Conservation (phyloP, 176 grass and related monocot genomes). For the Metroxylon sagu region DNA sequence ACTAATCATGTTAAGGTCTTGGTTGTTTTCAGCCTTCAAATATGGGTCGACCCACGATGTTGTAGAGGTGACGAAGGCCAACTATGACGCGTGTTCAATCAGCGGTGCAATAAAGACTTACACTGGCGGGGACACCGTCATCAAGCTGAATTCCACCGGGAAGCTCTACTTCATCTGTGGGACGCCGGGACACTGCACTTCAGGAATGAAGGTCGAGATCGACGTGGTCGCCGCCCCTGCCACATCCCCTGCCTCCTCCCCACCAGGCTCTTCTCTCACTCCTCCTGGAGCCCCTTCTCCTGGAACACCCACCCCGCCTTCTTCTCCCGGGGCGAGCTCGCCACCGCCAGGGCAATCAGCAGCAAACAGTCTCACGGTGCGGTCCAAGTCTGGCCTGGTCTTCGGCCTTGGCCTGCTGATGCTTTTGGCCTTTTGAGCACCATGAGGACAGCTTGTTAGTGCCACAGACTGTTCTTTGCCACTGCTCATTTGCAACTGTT, state of each 20-base stretch:
- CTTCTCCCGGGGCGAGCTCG: not conserved
- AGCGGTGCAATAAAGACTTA: slow-evolving; percentile 32
- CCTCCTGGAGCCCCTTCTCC: not conserved
- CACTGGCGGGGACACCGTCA: slow-evolving; percentile 46
- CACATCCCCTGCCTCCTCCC: not conserved
- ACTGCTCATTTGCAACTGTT: too few species aligned
- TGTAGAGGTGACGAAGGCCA: slow-evolving; percentile 47
- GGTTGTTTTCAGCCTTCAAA: slow-evolving; percentile 35
- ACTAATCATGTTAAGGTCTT: not conserved
- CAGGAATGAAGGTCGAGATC: slow-evolving; percentile 66
- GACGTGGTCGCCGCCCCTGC: slow-evolving; percentile 1
- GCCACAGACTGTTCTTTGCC: too few species aligned
- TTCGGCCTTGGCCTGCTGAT: not conserved
- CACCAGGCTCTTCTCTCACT: not conserved
- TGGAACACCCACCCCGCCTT: slow-evolving; percentile 1
- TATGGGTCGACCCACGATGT: slow-evolving; percentile 52
- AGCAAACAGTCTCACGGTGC: not conserved
- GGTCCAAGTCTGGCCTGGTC: not conserved
- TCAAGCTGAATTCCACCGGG: slow-evolving; percentile 31
- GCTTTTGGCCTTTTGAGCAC: not conserved
- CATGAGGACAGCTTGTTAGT: too few species aligned
- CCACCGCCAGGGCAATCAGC: not conserved
- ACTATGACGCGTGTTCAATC: slow-evolving; percentile 44
- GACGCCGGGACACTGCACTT: slow-evolving; percentile 40
- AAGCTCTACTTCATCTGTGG: slow-evolving; percentile 81